Evolutionary conservation across 192 early-diverging fungal species (phyloP), one percentile per base, ranked within the genome.

Genomic region (Gamsiella multidivaricata): DNA sequence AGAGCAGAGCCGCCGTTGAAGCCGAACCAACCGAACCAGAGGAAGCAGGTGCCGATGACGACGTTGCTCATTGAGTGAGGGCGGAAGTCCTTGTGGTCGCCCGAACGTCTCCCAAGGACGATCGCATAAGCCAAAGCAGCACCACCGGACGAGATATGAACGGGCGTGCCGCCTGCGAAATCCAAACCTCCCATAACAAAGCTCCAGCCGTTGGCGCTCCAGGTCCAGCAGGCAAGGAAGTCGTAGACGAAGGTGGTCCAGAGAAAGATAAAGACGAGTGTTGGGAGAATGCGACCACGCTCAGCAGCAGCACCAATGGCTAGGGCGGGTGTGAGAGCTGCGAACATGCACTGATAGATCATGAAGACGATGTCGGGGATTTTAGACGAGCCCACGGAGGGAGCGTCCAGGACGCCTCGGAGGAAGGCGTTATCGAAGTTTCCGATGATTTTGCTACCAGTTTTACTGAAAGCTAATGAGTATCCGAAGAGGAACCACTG

Each of bases 11-110:
- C 97, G 52, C 90, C 96, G 82, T 99, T 97, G 87, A 98, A 98
- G 2, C 94, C 95, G 51, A 94, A 93, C 96, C 96, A 98, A 46
- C 96, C 95, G 57, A 96, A 95, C 95, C 95, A 97, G 47, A 98
- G 85, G 50, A 98, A 86, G 42, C 88, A 86, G 39, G 93, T 92
- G 34, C 94, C 97, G 33, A 98, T 85, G 56, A 96, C 92, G 33
- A 97, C 96, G 82, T 95, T 94, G 71, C 91, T 90, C 81, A 97
- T 90, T 83, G 94, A 95, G 83, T 97, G 95, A 18, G 96, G 95
- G 75, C 89, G 91, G 84, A 91, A 93, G 17, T 91, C 86, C 5
- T 79, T 70, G 34, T 91, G 91, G 58, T 88, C 88, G 71, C 91
- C 90, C 50, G 89, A 82, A 46, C 97, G 91, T 69, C 89, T 91